A percentile compares a stretch with the other conserved stretches of the same genome.
Conservation (phyloP, 2,329 filamentous ascomycete species). For the Aspergillus niger region DNA sequence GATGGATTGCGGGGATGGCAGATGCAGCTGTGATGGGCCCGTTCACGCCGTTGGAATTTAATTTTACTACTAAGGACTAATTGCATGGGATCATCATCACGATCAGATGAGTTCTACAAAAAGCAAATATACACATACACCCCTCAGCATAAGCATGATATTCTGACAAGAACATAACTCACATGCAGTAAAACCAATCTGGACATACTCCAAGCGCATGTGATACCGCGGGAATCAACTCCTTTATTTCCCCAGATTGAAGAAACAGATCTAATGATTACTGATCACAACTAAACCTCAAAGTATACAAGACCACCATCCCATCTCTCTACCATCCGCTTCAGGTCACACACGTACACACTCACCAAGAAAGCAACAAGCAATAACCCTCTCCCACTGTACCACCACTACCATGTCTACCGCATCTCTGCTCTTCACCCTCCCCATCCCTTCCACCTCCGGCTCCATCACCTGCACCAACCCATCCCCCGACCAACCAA, state of each 20-base stretch:
- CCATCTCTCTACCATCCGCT: not conserved
- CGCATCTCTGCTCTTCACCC: slow-evolving; percentile 55
- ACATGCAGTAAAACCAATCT: not conserved
- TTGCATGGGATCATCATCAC: not conserved
- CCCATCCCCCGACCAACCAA: slow-evolving; percentile 49
- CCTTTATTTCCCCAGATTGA: not conserved
- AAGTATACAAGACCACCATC: not conserved
- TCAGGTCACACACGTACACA: not conserved
- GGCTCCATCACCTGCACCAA: slow-evolving; percentile 65
- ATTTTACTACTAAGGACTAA: no score
- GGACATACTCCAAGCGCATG: not conserved
- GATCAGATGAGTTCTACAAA: not conserved
- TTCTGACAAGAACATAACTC: not conserved
- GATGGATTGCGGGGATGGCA: no score
- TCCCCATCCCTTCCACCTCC: slow-evolving; percentile 57
- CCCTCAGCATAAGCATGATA: not conserved
- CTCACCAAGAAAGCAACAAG: not conserved
- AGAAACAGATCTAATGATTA: no score
- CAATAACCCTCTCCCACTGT: no score
- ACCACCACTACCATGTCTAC: slow-evolving; percentile 24
- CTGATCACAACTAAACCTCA: not conserved
- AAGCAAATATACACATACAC: not conserved
- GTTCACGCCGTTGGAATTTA: no score
- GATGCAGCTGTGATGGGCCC: no score
- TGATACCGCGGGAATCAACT: not conserved